phyloP scores from a whole-genome alignment of 2,329 filamentous ascomycete genomes.

The Metarhizium guizhouense region DNA sequence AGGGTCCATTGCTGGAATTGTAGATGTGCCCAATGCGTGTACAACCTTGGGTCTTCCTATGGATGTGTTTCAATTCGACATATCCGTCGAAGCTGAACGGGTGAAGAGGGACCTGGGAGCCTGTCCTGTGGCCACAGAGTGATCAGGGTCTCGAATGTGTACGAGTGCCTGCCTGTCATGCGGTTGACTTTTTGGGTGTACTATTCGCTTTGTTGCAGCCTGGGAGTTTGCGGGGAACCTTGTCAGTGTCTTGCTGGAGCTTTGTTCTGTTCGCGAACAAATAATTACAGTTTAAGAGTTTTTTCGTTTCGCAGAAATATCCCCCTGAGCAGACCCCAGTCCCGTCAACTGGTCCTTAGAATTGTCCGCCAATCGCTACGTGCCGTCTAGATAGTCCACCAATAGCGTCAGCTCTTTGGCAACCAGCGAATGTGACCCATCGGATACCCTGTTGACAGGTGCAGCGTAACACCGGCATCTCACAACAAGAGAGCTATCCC shows the following conservation, averaged over 20 bases:
- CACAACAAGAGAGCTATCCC: neutral
- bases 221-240: too few relatives aligned
- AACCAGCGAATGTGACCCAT: too few relatives aligned
- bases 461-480: too few relatives aligned
- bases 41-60: constrained; percentile 82
- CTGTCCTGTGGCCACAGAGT: constrained; percentile 9
- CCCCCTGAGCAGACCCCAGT: neutral
- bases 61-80: constrained; percentile 94
- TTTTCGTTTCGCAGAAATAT: neutral
- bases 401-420: neutral
- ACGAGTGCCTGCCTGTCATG: neutral
- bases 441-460: too few relatives aligned
- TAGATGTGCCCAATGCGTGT: constrained; percentile 86
- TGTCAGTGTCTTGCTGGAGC: too few relatives aligned
- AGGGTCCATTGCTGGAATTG: constrained; percentile 81
- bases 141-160: neutral
- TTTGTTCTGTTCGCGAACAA: too few relatives aligned
- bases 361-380: constrained; percentile 1
- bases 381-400: neutral
- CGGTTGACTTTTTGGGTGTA: too few relatives aligned
- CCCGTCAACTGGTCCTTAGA: neutral
- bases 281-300: too few relatives aligned
- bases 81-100: constrained; percentile 36
- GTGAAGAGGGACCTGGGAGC: constrained; percentile 13
- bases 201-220: too few relatives aligned